Evolutionary conservation across 2,329 filamentous ascomycete species (phyloP).

Genomic region (Hirsutella rhossiliensis): DNA sequence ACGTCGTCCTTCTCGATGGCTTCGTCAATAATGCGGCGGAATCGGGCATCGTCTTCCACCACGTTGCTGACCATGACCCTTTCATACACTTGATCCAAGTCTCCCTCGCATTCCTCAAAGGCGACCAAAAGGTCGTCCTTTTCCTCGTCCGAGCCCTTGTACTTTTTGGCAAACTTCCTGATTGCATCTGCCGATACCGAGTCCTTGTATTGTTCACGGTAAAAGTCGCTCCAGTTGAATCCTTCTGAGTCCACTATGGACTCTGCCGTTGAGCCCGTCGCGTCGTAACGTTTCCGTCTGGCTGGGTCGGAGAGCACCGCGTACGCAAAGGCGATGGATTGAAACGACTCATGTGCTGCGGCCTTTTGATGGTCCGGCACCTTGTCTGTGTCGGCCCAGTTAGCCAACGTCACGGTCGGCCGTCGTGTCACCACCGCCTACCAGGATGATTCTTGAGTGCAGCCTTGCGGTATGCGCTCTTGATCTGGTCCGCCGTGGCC

Average conservation of each 20-base stretch:
- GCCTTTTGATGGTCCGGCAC: constrained; percentile 54
- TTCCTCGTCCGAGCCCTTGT: constrained; percentile 83
- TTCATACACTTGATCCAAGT: constrained; percentile 69
- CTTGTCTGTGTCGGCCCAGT: constrained; percentile 51
- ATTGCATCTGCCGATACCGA: constrained; percentile 66
- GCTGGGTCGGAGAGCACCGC: constrained; percentile 76
- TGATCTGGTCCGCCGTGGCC: constrained; percentile 70
- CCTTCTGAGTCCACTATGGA: constrained; percentile 63
- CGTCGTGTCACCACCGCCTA: constrained; percentile 25
- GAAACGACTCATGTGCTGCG: constrained; percentile 69
- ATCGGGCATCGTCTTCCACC: constrained; percentile 73
- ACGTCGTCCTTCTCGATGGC: constrained; percentile 65
- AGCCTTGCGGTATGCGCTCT: constrained; percentile 80
- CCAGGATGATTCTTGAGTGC: constrained; percentile 80
- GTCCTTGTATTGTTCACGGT: constrained; percentile 70
- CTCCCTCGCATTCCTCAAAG: constrained; percentile 61
- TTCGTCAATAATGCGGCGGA: constrained; percentile 66
- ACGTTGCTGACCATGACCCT: constrained; percentile 79
- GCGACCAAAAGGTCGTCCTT: constrained; percentile 62
- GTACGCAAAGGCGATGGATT: constrained; percentile 86
- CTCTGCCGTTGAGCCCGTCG: constrained; percentile 80
- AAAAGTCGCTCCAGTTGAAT: constrained; percentile 88
- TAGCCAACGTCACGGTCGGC: constrained; percentile 4
- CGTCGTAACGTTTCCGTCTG: constrained; percentile 77
- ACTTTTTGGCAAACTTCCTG: constrained; percentile 60